These are phyloP conservation scores for Fusarium temperatum DNA, from an alignment of 2,329 filamentous ascomycete genomes.

Conservation along the genomic window DNA sequence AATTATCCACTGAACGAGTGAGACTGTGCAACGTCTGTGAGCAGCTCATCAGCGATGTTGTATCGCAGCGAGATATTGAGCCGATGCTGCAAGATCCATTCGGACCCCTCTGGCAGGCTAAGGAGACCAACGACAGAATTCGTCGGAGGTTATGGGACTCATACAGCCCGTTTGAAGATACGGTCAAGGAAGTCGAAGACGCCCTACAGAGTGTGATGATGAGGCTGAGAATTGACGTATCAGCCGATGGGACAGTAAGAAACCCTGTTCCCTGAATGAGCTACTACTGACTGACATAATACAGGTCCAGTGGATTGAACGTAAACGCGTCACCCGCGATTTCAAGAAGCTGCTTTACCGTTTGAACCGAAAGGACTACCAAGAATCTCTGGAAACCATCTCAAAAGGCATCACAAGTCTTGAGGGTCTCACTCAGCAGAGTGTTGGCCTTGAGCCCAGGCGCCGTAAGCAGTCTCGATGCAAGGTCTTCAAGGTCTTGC, in stretches of 20 bases:
- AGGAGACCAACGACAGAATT: slow-evolving; percentile 28
- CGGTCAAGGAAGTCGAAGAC: slow-evolving; percentile 32
- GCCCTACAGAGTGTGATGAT: slow-evolving; percentile 33
- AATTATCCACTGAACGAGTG: slow-evolving; percentile 38
- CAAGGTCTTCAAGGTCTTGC: slow-evolving; percentile 4
- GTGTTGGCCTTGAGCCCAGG: not conserved
- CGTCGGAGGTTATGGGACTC: slow-evolving; percentile 36
- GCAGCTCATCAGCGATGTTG: slow-evolving; percentile 41
- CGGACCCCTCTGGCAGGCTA: slow-evolving; percentile 41
- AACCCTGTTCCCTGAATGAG: rapidly evolving
- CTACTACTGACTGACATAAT: rapidly evolving
- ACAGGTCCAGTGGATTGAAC: slow-evolving; percentile 6
- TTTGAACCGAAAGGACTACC: slow-evolving; percentile 7
- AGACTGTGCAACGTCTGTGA: slow-evolving; percentile 45
- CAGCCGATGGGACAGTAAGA: not conserved
- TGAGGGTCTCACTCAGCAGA: not conserved
- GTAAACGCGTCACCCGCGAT: not conserved
- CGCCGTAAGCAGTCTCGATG: slow-evolving; percentile 10
- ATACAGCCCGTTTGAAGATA: slow-evolving; percentile 36
- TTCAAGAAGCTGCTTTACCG: slow-evolving; percentile 17
- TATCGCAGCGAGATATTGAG: slow-evolving; percentile 36
- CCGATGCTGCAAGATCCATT: slow-evolving; percentile 44
- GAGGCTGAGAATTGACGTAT: not conserved
- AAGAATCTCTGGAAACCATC: not conserved
- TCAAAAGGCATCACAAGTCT: not conserved